Conservation (phyloP, 176 grass and related monocot species). For the Metroxylon sagu region DNA sequence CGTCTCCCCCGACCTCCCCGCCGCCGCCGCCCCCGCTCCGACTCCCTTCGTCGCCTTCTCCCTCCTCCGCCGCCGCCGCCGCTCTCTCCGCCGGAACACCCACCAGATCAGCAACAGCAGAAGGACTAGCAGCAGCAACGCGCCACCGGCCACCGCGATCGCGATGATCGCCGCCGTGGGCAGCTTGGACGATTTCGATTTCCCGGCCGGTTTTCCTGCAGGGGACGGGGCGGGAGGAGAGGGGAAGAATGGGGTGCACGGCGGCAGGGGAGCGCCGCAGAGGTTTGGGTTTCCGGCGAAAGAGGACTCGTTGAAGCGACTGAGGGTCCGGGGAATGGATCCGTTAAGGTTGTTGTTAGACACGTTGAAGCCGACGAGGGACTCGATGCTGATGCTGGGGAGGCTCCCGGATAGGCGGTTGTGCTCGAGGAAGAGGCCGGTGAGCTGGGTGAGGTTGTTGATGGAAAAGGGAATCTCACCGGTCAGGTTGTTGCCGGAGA, state of each 20-base stretch:
- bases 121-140: slow-evolving; percentile 21
- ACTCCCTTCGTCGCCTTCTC: slow-evolving; percentile 11
- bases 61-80: neutral
- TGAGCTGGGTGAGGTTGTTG: slow-evolving; percentile 25
- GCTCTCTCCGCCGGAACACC: neutral
- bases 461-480: slow-evolving; percentile 38
- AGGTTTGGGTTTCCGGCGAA: slow-evolving; percentile 49
- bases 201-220: neutral
- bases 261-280: slow-evolving; percentile 44
- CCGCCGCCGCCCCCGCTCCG: slow-evolving; percentile 7
- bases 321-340: slow-evolving; percentile 47
- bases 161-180: slow-evolving; percentile 50
- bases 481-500: slow-evolving; percentile 47
- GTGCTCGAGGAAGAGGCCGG: slow-evolving; percentile 24
- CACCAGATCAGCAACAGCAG: slow-evolving; percentile 32
- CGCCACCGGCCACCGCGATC: slow-evolving; percentile 26
- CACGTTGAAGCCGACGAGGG: slow-evolving; percentile 46
- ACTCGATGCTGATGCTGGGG: slow-evolving; percentile 37
- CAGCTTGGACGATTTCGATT: slow-evolving; percentile 20
- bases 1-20: slow-evolving; percentile 15
- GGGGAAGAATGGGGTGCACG: slow-evolving; percentile 49
- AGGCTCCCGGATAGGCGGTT: slow-evolving; percentile 60
- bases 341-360: slow-evolving; percentile 71
- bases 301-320: slow-evolving; percentile 29
- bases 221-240: slow-evolving; percentile 26